Evolutionary conservation across 768 basidiomycete species (phyloP).

Genomic region (Auricularia cornea): DNA sequence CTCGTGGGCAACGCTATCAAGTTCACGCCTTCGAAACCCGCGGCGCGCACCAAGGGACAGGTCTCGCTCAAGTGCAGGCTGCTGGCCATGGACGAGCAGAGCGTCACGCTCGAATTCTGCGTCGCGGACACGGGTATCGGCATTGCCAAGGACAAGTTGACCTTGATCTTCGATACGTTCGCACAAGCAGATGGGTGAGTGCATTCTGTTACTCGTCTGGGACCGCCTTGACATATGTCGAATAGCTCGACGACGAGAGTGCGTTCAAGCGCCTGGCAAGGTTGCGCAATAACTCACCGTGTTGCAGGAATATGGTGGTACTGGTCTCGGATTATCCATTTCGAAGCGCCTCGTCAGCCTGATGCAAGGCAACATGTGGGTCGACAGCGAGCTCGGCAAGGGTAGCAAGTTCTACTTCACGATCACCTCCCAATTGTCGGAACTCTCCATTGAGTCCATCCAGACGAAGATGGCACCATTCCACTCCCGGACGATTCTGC

Average conservation of each 20-base stretch:
- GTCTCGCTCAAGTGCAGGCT: conserved; percentile 84
- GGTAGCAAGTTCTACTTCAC: conserved; percentile 97
- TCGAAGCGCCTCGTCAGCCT: conserved; percentile 94
- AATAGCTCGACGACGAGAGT: conserved; percentile 76
- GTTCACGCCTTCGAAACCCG: conserved; percentile 80
- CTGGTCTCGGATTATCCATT: conserved; percentile 92
- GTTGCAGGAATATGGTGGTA: conserved; percentile 87
- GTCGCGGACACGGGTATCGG: conserved; percentile 98
- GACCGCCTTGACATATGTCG: neutral
- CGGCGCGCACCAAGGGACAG: conserved; percentile 56
- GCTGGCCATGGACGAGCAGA: conserved; percentile 68
- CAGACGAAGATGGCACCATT: conserved; percentile 79
- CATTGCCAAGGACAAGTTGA: conserved; percentile 96
- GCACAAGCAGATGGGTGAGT: conserved; percentile 85
- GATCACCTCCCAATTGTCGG: conserved; percentile 77
- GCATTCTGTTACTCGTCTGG: neutral
- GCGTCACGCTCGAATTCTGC: conserved; percentile 91
- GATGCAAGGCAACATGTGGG: conserved; percentile 99
- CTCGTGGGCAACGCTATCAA: conserved; percentile 95
- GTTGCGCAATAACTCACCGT: neutral
- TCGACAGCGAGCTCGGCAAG: conserved; percentile 86
- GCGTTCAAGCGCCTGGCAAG: conserved; percentile 21
- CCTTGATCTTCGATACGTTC: conserved; percentile 98
- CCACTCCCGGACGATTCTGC: conserved; percentile 79
- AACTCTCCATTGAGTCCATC: conserved; percentile 63